Percentiles rank a stretch among this genome's conserved stretches.
Evolutionary conservation across 2,329 filamentous ascomycete species (phyloP).

Genomic region (Penicillium digitatum): DNA sequence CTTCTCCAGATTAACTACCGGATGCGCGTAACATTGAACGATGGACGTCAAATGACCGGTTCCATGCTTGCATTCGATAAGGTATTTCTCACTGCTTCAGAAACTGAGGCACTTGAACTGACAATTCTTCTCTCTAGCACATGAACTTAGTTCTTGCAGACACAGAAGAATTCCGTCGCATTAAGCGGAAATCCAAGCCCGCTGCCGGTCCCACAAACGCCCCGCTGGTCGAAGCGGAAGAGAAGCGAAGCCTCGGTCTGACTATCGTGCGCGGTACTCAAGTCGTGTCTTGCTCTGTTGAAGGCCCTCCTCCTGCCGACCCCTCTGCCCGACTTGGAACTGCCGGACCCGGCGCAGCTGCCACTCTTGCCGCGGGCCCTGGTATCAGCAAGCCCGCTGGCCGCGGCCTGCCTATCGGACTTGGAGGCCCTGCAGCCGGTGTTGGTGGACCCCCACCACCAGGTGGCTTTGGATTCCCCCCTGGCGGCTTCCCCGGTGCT

Average conservation of each 20-base stretch:
- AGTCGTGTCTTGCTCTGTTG: constrained; percentile 90
- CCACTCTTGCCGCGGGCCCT: constrained; percentile 73
- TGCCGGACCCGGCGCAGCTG: constrained; percentile 61
- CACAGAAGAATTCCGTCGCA: constrained; percentile 93
- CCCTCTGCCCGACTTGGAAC: constrained; percentile 84
- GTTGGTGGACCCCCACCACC: constrained; percentile 74
- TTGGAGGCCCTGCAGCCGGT: constrained; percentile 84
- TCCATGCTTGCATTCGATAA: constrained; percentile 99
- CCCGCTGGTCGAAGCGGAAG: constrained; percentile 76
- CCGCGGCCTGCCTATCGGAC: constrained; percentile 73
- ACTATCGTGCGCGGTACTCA: constrained; percentile 92
- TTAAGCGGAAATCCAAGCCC: constrained; percentile 77
- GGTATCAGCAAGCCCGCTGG: constrained; percentile 90
- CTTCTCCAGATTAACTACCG: constrained; percentile 86
- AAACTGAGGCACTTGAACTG: constrained; percentile 7
- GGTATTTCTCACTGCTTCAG: constrained; percentile 48
- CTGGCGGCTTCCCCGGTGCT: constrained; percentile 53
- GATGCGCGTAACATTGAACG: constrained; percentile 93
- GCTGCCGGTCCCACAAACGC: constrained; percentile 58
- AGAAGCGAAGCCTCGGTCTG: constrained; percentile 94
- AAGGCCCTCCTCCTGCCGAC: constrained; percentile 91
- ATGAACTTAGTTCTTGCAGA: constrained; percentile 99
- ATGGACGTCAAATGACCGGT: constrained; percentile 92
- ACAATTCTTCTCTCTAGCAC: constrained; percentile 56
- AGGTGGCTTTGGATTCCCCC: constrained; percentile 51